A percentile compares a stretch with the other conserved stretches of the same genome.
Evolutionary conservation across 306 rosid species (phyloP).

Genomic region (Sphenostylis stenocarpa): DNA sequence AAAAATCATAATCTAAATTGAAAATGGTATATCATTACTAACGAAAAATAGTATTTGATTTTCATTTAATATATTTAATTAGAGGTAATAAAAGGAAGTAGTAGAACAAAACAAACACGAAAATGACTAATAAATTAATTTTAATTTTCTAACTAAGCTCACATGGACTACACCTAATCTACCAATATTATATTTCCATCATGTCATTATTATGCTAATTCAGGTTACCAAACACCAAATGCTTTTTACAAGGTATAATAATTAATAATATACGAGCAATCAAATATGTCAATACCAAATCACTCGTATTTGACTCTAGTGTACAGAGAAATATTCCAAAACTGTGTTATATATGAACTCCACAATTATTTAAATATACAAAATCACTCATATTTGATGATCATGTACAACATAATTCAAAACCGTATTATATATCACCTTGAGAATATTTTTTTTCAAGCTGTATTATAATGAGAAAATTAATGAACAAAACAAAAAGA

Average conservation of each 20-base stretch:
- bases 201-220: not conserved
- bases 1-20: too few relatives aligned
- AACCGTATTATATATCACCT: not conserved
- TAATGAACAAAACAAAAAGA: not conserved
- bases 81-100: not conserved
- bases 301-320: not conserved
- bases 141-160: constrained; percentile 5
- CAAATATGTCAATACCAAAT: constrained; percentile 29
- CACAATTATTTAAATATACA: not conserved
- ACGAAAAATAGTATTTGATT: too few relatives aligned
- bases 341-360: not conserved
- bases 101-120: constrained; percentile 12
- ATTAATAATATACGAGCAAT: not conserved
- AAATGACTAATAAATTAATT: not conserved
- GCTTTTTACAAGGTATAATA: not conserved
- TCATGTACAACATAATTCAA: constrained; percentile 1
- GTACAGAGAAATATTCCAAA: constrained; percentile 1
- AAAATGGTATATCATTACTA: too few relatives aligned
- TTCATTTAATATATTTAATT: too few relatives aligned
- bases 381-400: constrained; percentile 9
- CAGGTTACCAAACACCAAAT: constrained; percentile 39
- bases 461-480: not conserved
- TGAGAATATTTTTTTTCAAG: not conserved
- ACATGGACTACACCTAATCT: constrained; percentile 42
- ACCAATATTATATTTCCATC: constrained; percentile 17